Conservation (phyloP, 176 grass and related monocot species). For the Poa annua region DNA sequence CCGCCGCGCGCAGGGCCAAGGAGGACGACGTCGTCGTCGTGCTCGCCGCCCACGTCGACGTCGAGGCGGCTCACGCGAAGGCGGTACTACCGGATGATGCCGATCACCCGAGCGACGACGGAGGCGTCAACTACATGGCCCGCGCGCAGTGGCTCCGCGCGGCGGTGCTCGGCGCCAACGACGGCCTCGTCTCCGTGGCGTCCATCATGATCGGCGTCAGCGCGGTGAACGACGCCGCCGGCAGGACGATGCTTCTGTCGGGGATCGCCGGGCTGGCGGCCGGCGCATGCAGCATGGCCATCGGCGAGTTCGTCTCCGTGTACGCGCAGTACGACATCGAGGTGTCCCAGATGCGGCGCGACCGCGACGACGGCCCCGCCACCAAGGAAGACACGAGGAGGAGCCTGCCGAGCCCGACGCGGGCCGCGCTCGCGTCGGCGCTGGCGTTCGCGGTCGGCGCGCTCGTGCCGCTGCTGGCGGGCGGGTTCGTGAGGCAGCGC, state of each 20-base stretch:
- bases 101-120: not conserved
- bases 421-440: constrained; percentile 76
- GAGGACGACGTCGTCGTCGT: not conserved
- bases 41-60: constrained; percentile 13
- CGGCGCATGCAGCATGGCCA: constrained; percentile 97
- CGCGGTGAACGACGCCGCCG: constrained; percentile 49
- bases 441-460: constrained; percentile 77
- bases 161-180: constrained; percentile 89
- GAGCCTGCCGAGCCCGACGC: constrained; percentile 63
- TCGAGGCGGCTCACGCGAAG: constrained; percentile 29
- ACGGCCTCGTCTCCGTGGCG: constrained; percentile 90
- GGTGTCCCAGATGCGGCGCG: constrained; percentile 49
- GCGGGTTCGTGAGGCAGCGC: constrained; percentile 53
- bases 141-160: constrained; percentile 98
- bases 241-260: constrained; percentile 74
- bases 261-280: constrained; percentile 83
- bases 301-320: constrained; percentile 94
- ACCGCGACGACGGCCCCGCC: not conserved
- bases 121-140: constrained; percentile 61
- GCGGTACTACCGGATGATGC: not conserved
- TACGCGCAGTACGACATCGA: constrained; percentile 94
- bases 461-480: constrained; percentile 65
- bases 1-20: not conserved
- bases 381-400: not conserved
- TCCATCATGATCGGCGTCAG: constrained; percentile 92